Base-by-base conservation (phyloP, 805 yeast species). In the Saccharomycopsis fibuligera region DNA sequence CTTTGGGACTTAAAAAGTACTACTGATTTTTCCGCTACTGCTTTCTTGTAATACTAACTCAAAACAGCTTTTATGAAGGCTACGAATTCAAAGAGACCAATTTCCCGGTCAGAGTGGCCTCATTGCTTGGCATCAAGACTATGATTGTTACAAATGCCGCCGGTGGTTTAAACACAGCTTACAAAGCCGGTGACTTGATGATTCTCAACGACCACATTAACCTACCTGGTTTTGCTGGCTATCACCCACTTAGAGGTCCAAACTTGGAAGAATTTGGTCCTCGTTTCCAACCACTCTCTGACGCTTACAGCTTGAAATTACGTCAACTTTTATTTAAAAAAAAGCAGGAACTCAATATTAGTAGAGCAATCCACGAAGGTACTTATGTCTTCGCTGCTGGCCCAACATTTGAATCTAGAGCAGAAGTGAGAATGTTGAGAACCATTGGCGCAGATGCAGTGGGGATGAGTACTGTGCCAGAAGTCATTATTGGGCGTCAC, bases 391-490 rank as follows among this genome's bases (percentile, higher is more conserved):
- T 76, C 65, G 95, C 83, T 5, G 77, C 95, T 4, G 99, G 99
- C 0, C 98, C 99, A 3, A 86, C 96, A 1, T 91, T 83, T 65
- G 99, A 91, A 68, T 77, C 86, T 2, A 74, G 96, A 58, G 96
- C 97, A 0, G 99, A 91, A 68, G 84, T 83, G n/a, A 73, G 95
- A 49, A 72, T 82, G 72, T 69, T 91, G 41, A 65, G 79, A 51
- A 57, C 68, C 4, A 55, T 84, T 25, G 98, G 98, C 8, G 96
- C 87, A 45, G 98, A 91, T 64, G 86, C 93, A 0, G 98, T 90
- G 2, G 98, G 98, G 3, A 91, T 91, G 99, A 85, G 96, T 49
- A 93, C 98, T 0, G 97, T 91, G 30, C 97, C 99, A 0, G 99
- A 91, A 65, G 96, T 88, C 2, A 79, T 88, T 53, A 83, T 88